Evolutionary conservation across 1,284 basidiomycete genomes (phyloP).

Genomic region (Tilletia walkeri): DNA sequence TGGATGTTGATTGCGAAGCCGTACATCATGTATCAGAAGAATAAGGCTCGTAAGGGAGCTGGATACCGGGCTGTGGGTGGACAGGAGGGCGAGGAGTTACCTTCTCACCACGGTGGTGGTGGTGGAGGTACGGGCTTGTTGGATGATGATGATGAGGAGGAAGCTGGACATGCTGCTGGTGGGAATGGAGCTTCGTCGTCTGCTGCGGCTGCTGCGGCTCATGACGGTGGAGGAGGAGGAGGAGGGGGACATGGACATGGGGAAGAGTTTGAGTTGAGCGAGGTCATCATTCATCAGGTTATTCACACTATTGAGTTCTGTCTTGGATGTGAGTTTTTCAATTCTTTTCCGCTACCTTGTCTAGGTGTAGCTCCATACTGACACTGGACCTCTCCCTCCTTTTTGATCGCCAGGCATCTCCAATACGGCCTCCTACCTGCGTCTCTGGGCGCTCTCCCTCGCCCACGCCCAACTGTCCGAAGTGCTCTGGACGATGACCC

Average conservation of each 20-base stretch:
- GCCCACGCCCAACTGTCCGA: slow-evolving; percentile 97
- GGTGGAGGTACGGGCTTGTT: slow-evolving; percentile 33
- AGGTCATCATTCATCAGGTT: slow-evolving; percentile 92
- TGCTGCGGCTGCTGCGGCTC: slow-evolving; percentile 19
- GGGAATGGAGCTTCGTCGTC: slow-evolving; percentile 58
- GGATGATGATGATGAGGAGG: slow-evolving; percentile 36
- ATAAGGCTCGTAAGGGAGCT: slow-evolving; percentile 75
- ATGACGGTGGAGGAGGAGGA: slow-evolving; percentile 69
- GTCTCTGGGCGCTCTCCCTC: slow-evolving; percentile 95
- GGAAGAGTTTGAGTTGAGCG: slow-evolving; percentile 73
- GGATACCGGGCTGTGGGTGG: slow-evolving; percentile 69
- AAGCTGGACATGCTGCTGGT: slow-evolving; percentile 46
- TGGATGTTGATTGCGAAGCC: slow-evolving; percentile 93
- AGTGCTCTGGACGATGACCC: slow-evolving; percentile 62
- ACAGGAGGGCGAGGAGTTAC: slow-evolving; percentile 44
- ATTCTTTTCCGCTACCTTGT: not conserved
- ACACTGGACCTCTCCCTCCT: too few species aligned
- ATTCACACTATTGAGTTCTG: slow-evolving; percentile 60
- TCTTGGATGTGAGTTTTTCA: slow-evolving; percentile 8
- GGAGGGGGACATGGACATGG: slow-evolving; percentile 70
- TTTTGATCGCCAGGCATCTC: slow-evolving; percentile 65
- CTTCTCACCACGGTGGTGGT: slow-evolving; percentile 33
- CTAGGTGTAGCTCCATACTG: too few species aligned
- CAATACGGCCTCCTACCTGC: slow-evolving; percentile 97
- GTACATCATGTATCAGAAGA: slow-evolving; percentile 89